A percentile compares a stretch with the other conserved stretches of the same genome.
Conservation (phyloP, 306 rosid genomes). For the Senna siamea region DNA sequence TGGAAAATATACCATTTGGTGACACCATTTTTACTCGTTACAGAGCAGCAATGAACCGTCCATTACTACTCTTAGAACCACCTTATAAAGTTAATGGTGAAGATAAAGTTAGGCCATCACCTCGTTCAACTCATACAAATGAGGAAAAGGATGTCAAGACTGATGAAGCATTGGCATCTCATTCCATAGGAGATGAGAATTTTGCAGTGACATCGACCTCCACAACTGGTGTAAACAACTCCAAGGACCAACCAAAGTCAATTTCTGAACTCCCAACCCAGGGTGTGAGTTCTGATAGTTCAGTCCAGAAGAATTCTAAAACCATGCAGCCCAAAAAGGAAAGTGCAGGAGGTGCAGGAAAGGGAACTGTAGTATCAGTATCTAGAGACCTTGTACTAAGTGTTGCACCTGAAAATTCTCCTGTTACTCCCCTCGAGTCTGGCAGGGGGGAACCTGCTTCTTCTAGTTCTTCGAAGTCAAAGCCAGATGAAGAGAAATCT, state of each 20-base stretch:
- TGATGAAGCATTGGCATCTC: slow-evolving; percentile 52
- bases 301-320: slow-evolving; percentile 53
- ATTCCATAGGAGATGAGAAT: slow-evolving; percentile 56
- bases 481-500: slow-evolving; percentile 67
- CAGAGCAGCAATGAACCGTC: slow-evolving; percentile 57
- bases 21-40: slow-evolving; percentile 69
- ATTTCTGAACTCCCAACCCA: slow-evolving; percentile 48
- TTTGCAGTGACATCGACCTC: slow-evolving; percentile 42
- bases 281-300: slow-evolving; percentile 41
- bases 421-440: not conserved
- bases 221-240: slow-evolving; percentile 29
- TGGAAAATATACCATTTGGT: slow-evolving; percentile 79
- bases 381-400: slow-evolving; percentile 45
- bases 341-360: slow-evolving; percentile 46
- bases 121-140: slow-evolving; percentile 43
- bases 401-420: slow-evolving; percentile 41
- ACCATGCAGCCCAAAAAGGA: slow-evolving; percentile 55
- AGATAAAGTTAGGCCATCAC: slow-evolving; percentile 60
- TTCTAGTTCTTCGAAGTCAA: slow-evolving; percentile 46
- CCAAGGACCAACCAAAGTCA: slow-evolving; percentile 49
- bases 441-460: slow-evolving; percentile 52
- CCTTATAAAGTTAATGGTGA: slow-evolving; percentile 75
- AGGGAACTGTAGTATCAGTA: slow-evolving; percentile 45
- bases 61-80: slow-evolving; percentile 77
- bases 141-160: slow-evolving; percentile 70